A percentile compares a stretch with the other conserved stretches of the same genome.
These are phyloP conservation scores for Podila verticillata DNA, from an alignment of 192 early-diverging fungal species.

Conservation along the genomic window DNA sequence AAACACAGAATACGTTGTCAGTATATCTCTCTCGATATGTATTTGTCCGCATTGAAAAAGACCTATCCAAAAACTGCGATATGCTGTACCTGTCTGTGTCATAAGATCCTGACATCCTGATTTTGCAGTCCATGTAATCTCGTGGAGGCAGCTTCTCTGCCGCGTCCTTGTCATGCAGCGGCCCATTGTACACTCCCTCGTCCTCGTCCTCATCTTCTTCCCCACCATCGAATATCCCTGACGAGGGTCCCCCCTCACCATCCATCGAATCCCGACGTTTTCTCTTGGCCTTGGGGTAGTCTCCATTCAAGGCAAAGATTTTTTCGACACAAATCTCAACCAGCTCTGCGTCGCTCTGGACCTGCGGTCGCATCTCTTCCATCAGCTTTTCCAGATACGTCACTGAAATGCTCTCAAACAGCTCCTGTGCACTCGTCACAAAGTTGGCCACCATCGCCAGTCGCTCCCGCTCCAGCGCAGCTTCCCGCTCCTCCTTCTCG, in stretches of 20 bases:
- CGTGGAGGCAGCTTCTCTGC: not conserved
- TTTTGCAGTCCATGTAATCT: conserved; percentile 21
- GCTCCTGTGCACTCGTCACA: conserved; percentile 19
- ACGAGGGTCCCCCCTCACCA: not conserved
- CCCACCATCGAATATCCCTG: not conserved
- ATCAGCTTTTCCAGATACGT: conserved; percentile 13
- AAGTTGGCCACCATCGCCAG: conserved; percentile 18
- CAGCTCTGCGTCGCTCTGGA: conserved; percentile 12
- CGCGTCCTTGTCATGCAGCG: not conserved
- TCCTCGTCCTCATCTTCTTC: conserved; percentile 9
- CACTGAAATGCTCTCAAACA: conserved; percentile 38
- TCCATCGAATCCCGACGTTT: not conserved
- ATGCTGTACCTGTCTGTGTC: conserved; percentile 11
- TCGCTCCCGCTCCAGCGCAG: conserved; percentile 5
- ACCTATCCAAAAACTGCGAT: not conserved
- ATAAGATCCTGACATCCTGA: conserved; percentile 11
- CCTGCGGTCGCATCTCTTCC: conserved; percentile 10
- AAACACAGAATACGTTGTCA: not conserved
- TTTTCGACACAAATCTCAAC: conserved; percentile 29
- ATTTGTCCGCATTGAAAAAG: not conserved
- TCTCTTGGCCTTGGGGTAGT: conserved; percentile 26
- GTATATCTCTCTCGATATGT: not conserved
- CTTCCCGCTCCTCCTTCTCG: not conserved
- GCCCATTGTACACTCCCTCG: not conserved
- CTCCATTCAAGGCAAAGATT: conserved; percentile 16